Conservation (phyloP, 2,329 filamentous ascomycete species). For the Hypoxylon sp. region DNA sequence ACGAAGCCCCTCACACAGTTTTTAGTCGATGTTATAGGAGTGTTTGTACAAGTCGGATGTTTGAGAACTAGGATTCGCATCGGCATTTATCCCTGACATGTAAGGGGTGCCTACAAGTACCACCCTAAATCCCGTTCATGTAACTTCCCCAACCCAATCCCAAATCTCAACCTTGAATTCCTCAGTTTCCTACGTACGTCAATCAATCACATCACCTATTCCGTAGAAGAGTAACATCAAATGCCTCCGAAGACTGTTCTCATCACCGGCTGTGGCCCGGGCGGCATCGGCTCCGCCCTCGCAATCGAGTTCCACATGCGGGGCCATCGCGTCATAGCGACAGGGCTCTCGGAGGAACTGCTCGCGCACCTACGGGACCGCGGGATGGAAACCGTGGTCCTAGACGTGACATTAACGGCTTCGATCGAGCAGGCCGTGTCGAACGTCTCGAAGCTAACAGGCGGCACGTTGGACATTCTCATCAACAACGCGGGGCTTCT, state of each 20-base stretch:
- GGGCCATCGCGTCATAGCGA: conserved; percentile 51
- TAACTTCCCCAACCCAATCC: neutral
- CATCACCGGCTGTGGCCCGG: conserved; percentile 49
- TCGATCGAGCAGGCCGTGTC: conserved; percentile 41
- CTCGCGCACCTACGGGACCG: conserved; percentile 38
- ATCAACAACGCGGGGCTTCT: conserved; percentile 47
- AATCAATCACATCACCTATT: neutral
- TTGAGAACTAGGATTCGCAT: no score
- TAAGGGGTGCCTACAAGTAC: no score
- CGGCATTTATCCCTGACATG: no score
- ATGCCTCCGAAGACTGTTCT: conserved; percentile 48
- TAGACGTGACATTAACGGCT: conserved; percentile 47
- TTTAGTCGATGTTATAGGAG: neutral
- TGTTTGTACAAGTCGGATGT: neutral
- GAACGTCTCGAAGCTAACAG: conserved; percentile 37
- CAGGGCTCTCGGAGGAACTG: conserved; percentile 44
- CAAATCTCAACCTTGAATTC: neutral
- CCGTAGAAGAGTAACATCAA: neutral
- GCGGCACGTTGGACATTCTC: conserved; percentile 45
- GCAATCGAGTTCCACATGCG: conserved; percentile 49
- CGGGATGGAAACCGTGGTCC: conserved; percentile 43
- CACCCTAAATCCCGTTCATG: neutral
- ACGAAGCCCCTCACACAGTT: neutral
- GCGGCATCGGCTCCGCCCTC: conserved; percentile 48
- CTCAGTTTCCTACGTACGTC: no score